Evolutionary conservation across 352 stramenopile genomes (phyloP).

Genomic region (Globisporangium sylvaticum): DNA sequence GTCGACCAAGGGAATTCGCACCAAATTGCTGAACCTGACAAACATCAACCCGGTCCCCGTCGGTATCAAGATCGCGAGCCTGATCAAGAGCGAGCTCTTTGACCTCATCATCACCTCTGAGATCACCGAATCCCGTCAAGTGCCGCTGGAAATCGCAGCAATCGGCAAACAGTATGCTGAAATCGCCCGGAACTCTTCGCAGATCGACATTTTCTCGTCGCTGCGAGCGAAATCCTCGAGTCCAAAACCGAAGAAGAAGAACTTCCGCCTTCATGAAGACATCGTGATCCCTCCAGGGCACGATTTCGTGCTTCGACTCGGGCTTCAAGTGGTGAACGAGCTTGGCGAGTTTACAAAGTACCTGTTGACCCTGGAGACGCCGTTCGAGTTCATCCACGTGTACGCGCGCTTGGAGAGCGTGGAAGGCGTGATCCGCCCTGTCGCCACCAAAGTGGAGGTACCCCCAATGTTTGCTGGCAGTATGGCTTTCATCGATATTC

Average conservation of each 20-base stretch:
- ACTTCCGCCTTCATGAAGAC: conserved; percentile 10
- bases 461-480: conserved; percentile 35
- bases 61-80: conserved; percentile 19
- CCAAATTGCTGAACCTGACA: conserved; percentile 34
- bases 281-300: conserved; percentile 28
- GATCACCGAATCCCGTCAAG: conserved; percentile 8
- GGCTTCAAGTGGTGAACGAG: conserved; percentile 20
- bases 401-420: conserved; percentile 28
- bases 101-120: conserved; percentile 21
- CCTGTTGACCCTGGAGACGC: conserved; percentile 32
- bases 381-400: conserved; percentile 37
- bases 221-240: background rate
- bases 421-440: conserved; percentile 27
- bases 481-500: conserved; percentile 25
- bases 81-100: conserved; percentile 19
- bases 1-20: conserved; percentile 20
- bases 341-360: conserved; percentile 28
- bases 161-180: conserved; percentile 10
- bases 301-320: conserved; percentile 24
- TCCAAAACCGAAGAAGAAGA: background rate
- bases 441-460: conserved; percentile 24
- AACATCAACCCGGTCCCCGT: conserved; percentile 47
- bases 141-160: background rate
- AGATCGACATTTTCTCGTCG: background rate
- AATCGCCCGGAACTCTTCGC: background rate